Conservation (phyloP, 306 rosid species). For the Calophaca sinica region DNA sequence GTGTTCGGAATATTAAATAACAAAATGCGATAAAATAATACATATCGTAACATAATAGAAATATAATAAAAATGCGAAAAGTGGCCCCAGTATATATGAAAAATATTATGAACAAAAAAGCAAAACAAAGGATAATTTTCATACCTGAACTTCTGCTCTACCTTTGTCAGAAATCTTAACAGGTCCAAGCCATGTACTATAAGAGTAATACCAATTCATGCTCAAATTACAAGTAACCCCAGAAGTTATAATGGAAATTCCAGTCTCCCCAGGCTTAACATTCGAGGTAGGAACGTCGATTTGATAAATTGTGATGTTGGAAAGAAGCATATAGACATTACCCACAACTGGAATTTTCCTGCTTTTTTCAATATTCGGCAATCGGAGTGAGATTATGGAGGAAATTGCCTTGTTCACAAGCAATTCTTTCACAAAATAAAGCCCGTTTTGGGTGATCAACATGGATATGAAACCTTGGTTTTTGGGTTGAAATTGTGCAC, state of each 20-base stretch:
- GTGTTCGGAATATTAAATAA: too few species aligned
- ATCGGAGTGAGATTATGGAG: constrained; percentile 67
- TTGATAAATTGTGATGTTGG: constrained; percentile 66
- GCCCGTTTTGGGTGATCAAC: constrained; percentile 72
- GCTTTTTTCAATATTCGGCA: constrained; percentile 66
- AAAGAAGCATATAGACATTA: constrained; percentile 60
- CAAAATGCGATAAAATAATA: too few species aligned
- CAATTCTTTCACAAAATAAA: constrained; percentile 76
- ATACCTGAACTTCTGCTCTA: constrained; percentile 78
- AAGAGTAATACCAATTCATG: constrained; percentile 81
- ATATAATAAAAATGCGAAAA: too few species aligned
- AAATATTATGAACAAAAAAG: neutral
- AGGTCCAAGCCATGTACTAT: constrained; percentile 77
- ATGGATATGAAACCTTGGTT: constrained; percentile 67
- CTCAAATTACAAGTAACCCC: constrained; percentile 76
- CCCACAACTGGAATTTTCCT: constrained; percentile 76
- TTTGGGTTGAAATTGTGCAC: constrained; percentile 54
- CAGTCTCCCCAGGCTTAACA: constrained; percentile 67
- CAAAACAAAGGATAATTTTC: constrained; percentile 18
- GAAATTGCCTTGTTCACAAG: constrained; percentile 69
- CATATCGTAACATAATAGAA: too few species aligned
- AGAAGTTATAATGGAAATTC: constrained; percentile 68
- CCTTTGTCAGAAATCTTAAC: constrained; percentile 72
- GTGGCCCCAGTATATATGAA: neutral
- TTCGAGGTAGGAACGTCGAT: constrained; percentile 67